These are phyloP conservation scores for Pleurotus salmoneostramineus DNA, from an alignment of 768 basidiomycete species.

Conservation along the genomic window DNA sequence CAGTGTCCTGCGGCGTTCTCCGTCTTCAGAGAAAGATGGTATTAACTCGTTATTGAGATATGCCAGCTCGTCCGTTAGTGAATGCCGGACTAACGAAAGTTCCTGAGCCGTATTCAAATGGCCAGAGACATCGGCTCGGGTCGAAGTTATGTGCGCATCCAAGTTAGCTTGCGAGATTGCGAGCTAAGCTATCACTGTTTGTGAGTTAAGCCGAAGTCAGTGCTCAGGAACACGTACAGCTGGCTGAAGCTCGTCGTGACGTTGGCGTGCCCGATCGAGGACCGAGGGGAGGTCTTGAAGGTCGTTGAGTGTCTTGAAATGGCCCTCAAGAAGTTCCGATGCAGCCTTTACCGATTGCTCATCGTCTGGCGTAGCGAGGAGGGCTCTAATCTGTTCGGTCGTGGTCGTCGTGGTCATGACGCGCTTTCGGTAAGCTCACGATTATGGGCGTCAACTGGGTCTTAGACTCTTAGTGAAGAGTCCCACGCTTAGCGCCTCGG, in stretches of 20 bases:
- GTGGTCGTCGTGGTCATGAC: constrained; percentile 26
- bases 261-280: constrained; percentile 37
- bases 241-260: constrained; percentile 34
- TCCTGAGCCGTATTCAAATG: constrained; percentile 66
- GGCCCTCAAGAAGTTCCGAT: constrained; percentile 36
- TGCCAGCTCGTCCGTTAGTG: constrained; percentile 72
- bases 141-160: constrained; percentile 41
- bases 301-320: constrained; percentile 45
- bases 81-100: constrained; percentile 72
- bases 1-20: constrained; percentile 53
- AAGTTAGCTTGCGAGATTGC: constrained; percentile 45
- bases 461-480: background rate
- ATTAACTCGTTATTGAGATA: constrained; percentile 63
- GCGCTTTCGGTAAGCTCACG: background rate
- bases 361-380: constrained; percentile 46
- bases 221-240: constrained; percentile 35
- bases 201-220: constrained; percentile 23
- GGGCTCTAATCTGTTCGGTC: constrained; percentile 38
- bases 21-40: constrained; percentile 47
- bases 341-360: constrained; percentile 30
- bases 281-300: constrained; percentile 42
- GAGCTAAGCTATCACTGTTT: constrained; percentile 52
- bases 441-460: no score
- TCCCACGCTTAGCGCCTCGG: background rate
- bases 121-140: constrained; percentile 40